Conservation (phyloP, 768 basidiomycete species). For the Sarcomyxa edulis region DNA sequence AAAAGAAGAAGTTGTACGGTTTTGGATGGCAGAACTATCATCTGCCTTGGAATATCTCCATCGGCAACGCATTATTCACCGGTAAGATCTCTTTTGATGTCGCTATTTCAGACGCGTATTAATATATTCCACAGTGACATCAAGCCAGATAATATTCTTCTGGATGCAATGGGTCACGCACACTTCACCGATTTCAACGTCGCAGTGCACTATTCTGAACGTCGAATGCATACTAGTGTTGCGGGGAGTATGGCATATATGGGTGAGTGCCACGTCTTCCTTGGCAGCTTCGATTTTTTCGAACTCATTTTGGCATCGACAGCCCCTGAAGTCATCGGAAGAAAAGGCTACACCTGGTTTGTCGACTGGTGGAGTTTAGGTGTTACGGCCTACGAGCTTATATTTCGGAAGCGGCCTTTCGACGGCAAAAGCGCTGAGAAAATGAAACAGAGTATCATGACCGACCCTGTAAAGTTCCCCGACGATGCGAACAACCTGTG, state of each 20-base stretch:
- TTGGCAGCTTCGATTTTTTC: background rate
- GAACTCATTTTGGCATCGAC: background rate
- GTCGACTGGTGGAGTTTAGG: slow-evolving; percentile 98
- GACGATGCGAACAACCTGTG: slow-evolving; percentile 57
- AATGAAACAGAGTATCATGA: slow-evolving; percentile 82
- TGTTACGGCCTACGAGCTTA: slow-evolving; percentile 84
- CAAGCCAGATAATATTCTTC: slow-evolving; percentile 95
- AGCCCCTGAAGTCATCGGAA: slow-evolving; percentile 63
- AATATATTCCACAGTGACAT: slow-evolving; percentile 58
- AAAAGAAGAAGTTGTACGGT: slow-evolving; percentile 67
- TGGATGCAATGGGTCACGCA: slow-evolving; percentile 91
- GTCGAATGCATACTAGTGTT: slow-evolving; percentile 83
- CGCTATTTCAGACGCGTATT: slow-evolving; percentile 7
- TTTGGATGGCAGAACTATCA: slow-evolving; percentile 88
- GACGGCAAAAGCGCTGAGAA: slow-evolving; percentile 86
- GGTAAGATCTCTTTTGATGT: slow-evolving; percentile 46
- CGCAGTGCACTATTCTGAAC: slow-evolving; percentile 93
- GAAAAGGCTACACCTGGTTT: slow-evolving; percentile 89
- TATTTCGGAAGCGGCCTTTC: slow-evolving; percentile 81
- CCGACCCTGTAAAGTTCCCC: slow-evolving; percentile 75
- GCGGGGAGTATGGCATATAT: slow-evolving; percentile 99
- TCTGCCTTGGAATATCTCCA: slow-evolving; percentile 88
- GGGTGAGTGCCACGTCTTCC: slow-evolving; percentile 82
- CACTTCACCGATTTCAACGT: slow-evolving; percentile 99
- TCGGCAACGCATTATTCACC: slow-evolving; percentile 87